Evolutionary conservation across 495 filamentous ascomycete genomes (phyloP), one percentile per base, ranked within the genome.

Genomic region (Trichoderma virens): DNA sequence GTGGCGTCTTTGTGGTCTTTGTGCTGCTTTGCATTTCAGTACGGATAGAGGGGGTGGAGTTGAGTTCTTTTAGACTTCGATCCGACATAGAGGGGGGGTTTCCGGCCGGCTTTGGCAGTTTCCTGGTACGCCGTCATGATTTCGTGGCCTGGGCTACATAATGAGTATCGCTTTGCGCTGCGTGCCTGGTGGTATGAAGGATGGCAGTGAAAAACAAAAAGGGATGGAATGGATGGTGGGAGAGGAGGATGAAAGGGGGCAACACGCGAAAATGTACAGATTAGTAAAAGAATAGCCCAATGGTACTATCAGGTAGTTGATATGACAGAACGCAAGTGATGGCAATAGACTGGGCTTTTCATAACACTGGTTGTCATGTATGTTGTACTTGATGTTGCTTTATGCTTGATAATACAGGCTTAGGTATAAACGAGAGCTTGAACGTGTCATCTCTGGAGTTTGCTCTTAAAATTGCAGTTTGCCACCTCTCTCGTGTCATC

Each of bases 11-110:
- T 30, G 51, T 56, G 51, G 28, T 20, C 51, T 56, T 20, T 23
- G 28, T 11, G 28, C 28, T 27, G 23, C 23, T 13, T 56, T n/a
- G n/a, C n/a, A n/a, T 56, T 56, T 56, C 51, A 30, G 51, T 56
- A 13, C 51, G 51, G 51, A 56, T 56, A 56, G 51, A 56, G 51
- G 51, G 23, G 9, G 51, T 56, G 51, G 51, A 56, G 51, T 56
- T 56, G 51, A 56, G 5, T 56, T 56, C 11, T 28, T n/a, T 56
- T 56, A 56, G 51, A 56, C 25, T 56, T 56, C 51, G 51, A 56
- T 56, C 51, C 51, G 27, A 56, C 25, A 56, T 56, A 56, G 51
- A 56, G 7, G 51, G 51, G n/a, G 51, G 25, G 25, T 13, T 56
- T 16, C 25, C 28, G 51, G 51, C 25, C 20, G 51, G 25, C 25